Evolutionary conservation across 192 early-diverging fungal genomes (phyloP).

Genomic region (Dispira parvispora): DNA sequence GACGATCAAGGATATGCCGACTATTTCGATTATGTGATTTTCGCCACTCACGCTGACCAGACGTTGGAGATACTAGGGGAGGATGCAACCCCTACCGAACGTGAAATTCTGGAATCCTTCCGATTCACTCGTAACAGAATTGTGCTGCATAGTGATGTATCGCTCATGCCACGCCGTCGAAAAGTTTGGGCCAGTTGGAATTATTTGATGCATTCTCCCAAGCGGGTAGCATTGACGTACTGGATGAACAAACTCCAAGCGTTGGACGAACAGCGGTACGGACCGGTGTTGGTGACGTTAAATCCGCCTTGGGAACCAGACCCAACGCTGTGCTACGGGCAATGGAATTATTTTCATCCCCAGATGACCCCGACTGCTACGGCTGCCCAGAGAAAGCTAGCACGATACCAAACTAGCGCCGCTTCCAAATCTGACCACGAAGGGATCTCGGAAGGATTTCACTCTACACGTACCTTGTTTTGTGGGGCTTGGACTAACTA

Average conservation of each 20-base stretch:
- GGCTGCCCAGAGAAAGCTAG: constrained; percentile 28
- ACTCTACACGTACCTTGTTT: constrained; percentile 18
- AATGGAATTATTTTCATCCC: constrained; percentile 35
- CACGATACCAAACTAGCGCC: constrained; percentile 20
- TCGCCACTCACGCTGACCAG: constrained; percentile 43
- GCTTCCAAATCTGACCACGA: not conserved
- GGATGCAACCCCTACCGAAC: constrained; percentile 28
- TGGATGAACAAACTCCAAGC: constrained; percentile 48
- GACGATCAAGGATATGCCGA: constrained; percentile 19
- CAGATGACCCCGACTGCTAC: constrained; percentile 22
- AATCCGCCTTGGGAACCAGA: constrained; percentile 37
- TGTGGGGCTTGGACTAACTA: constrained; percentile 50
- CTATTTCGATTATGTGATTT: constrained; percentile 36
- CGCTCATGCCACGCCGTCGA: constrained; percentile 34
- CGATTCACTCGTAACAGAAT: constrained; percentile 30
- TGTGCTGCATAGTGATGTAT: constrained; percentile 34
- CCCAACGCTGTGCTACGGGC: constrained; percentile 19
- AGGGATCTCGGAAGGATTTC: not conserved
- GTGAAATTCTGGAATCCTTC: constrained; percentile 25
- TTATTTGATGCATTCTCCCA: constrained; percentile 28
- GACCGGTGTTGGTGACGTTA: constrained; percentile 37
- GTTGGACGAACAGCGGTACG: constrained; percentile 23
- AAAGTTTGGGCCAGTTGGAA: constrained; percentile 39
- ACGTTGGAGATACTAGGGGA: constrained; percentile 34
- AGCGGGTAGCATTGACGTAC: constrained; percentile 28